These are phyloP conservation scores for Populus trichocarpa DNA, from an alignment of 441 rosid genomes.

Conservation along the genomic window DNA sequence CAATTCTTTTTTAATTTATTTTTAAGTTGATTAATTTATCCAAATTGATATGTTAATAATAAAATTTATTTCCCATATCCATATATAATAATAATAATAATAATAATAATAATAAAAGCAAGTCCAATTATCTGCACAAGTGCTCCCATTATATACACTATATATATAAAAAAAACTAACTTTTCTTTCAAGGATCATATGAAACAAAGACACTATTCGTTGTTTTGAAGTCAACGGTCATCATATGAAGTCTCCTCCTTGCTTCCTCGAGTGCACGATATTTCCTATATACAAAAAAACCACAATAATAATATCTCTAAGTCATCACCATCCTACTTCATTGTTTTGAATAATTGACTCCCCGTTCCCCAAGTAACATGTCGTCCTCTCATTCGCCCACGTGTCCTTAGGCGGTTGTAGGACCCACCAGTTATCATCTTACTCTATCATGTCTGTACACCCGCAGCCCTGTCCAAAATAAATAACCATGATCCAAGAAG, in stretches of 20 bases:
- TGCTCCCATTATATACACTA: no score
- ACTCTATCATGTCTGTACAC: constrained; percentile 5
- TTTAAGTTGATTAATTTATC: no score
- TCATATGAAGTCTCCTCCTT: background rate
- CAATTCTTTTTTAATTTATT: no score
- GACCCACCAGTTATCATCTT: constrained; percentile 14
- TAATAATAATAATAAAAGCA: no score
- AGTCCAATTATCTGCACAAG: no score
- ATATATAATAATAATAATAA: no score
- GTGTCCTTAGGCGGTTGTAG: constrained; percentile 30
- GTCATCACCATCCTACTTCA: background rate
- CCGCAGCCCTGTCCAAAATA: background rate
- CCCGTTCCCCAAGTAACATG: constrained; percentile 30
- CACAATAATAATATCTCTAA: background rate
- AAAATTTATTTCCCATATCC: no score
- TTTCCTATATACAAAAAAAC: no score
- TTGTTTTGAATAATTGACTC: background rate
- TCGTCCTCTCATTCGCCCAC: constrained; percentile 23
- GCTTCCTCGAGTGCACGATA: background rate
- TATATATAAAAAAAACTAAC: no score
- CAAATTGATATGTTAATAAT: no score
- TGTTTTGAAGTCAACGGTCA: background rate
- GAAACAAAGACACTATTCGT: background rate
- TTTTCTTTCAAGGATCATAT: background rate
- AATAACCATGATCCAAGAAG: constrained; percentile 26